These are phyloP conservation scores for Onygena corvina DNA, from an alignment of 2,329 filamentous ascomycete genomes.

Conservation along the genomic window DNA sequence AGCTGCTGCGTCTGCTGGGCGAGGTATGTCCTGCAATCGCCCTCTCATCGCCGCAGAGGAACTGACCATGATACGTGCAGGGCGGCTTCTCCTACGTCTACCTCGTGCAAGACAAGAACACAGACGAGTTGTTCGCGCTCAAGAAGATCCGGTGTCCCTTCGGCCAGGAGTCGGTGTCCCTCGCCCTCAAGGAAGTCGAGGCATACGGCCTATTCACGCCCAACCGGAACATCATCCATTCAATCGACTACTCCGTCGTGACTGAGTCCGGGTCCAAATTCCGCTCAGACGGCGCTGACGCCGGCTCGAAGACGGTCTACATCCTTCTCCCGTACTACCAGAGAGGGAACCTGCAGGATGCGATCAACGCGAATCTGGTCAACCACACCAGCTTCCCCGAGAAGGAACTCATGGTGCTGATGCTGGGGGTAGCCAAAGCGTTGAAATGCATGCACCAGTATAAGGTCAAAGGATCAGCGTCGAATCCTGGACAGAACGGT, in stretches of 20 bases:
- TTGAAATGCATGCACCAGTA: conserved; percentile 88
- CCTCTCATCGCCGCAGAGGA: neutral
- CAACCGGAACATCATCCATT: conserved; percentile 74
- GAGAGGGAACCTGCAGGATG: conserved; percentile 88
- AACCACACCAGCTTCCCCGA: conserved; percentile 89
- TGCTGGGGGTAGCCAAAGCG: conserved; percentile 81
- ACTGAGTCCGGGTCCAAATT: conserved; percentile 51
- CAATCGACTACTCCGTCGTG: conserved; percentile 69
- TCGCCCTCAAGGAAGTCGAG: conserved; percentile 93
- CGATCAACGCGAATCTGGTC: conserved; percentile 96
- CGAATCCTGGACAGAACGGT: conserved; percentile 30
- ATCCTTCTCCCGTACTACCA: conserved; percentile 92
- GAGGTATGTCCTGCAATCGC: conserved; percentile 50
- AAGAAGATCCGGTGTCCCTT: conserved; percentile 99
- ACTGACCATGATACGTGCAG: conserved; percentile 32
- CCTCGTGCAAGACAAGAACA: conserved; percentile 81
- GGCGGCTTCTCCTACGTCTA: conserved; percentile 99
- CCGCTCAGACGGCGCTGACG: conserved; percentile 45
- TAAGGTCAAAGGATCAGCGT: conserved; percentile 47
- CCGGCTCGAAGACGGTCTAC: conserved; percentile 82
- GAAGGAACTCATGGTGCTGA: conserved; percentile 72
- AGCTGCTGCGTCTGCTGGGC: conserved; percentile 83
- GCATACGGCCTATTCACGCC: conserved; percentile 83
- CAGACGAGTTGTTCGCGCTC: conserved; percentile 75
- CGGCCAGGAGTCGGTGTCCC: conserved; percentile 86